Base-by-base conservation (phyloP, 306 rosid genomes). In the Prunus kanzakura region DNA sequence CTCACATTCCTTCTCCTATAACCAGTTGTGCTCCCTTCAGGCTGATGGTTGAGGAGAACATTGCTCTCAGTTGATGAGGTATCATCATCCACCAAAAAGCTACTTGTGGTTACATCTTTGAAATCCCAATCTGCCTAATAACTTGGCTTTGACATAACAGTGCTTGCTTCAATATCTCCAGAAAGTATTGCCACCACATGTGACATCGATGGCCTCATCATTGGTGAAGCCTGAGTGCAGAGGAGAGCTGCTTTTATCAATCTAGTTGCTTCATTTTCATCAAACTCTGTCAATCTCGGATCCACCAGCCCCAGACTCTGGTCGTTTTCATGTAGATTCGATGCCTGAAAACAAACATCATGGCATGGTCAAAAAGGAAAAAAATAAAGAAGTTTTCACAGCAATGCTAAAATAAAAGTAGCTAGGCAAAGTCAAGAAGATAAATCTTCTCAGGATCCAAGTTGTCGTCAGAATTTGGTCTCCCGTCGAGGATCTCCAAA, bases 121-220 rank as follows among this genome's bases (percentile, higher is more conserved):
- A 38, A 79, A 41, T 74, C 61, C 57, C 63, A 64, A 13, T 73
- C 74, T 57, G 82, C 66, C 63, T 65, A 65, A 79, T 79, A 79
- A 55, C 78, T 73, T 11, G 82, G 82, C 68, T 73, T 72, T 6
- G 82, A 55, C 51, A 73, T 79, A 2, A 14, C 62, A 15, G 15
- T 56, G 41, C 63, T 74, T 8, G 73, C 30, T 63, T 66, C 82
- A 29, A 60, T 29, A n/a, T 73, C 76, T 29, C 82, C 78, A 1
- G 74, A 13, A 45, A 79, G 78, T 78, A 79, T 79, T 35, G 69
- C 74, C 69, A 79, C 82, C 41, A 79, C 78, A 1, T 74, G 68
- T 2, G 82, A 79, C 82, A 79, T 79, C 4, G 78, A 54, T 14
- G 82, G 82, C 15, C 82, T 66, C 78, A 66, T 20, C 27, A 27